These are phyloP conservation scores for Colletotrichum eleusines DNA, from an alignment of 2,329 filamentous ascomycete species.

Conservation along the genomic window DNA sequence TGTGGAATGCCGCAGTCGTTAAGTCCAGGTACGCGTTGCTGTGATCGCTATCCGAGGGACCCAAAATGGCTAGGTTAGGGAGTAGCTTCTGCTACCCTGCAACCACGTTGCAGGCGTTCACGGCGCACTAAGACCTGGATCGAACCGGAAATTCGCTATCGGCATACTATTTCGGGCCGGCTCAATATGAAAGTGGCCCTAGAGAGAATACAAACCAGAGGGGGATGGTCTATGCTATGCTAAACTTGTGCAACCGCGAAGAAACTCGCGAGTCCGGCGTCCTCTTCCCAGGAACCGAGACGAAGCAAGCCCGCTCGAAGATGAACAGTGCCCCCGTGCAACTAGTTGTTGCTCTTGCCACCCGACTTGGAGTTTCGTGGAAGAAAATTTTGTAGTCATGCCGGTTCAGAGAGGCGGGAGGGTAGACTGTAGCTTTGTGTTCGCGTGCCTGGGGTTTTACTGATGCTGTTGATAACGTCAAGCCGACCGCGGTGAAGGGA, in stretches of 20 bases:
- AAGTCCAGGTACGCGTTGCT: background rate
- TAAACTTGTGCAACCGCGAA: background rate
- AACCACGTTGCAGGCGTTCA: background rate
- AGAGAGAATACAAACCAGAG: background rate
- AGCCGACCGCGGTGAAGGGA: background rate
- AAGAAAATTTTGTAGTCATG: background rate
- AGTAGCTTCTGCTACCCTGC: background rate
- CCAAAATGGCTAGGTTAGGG: background rate
- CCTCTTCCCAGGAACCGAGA: background rate
- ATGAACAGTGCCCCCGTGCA: background rate
- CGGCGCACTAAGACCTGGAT: no score
- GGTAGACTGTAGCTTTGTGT: background rate
- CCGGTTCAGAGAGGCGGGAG: background rate
- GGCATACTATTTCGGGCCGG: no score
- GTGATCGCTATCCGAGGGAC: background rate
- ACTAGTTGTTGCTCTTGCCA: background rate
- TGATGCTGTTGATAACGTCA: background rate
- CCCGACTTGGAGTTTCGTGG: background rate
- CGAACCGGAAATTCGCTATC: background rate
- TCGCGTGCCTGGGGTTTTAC: background rate
- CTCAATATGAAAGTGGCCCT: background rate
- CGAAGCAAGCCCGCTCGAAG: background rate
- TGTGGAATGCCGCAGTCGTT: background rate
- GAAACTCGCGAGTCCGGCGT: background rate
- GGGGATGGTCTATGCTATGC: background rate